Evolutionary conservation across 2,329 filamentous ascomycete genomes (phyloP).

Genomic region (Madurella fahalii): DNA sequence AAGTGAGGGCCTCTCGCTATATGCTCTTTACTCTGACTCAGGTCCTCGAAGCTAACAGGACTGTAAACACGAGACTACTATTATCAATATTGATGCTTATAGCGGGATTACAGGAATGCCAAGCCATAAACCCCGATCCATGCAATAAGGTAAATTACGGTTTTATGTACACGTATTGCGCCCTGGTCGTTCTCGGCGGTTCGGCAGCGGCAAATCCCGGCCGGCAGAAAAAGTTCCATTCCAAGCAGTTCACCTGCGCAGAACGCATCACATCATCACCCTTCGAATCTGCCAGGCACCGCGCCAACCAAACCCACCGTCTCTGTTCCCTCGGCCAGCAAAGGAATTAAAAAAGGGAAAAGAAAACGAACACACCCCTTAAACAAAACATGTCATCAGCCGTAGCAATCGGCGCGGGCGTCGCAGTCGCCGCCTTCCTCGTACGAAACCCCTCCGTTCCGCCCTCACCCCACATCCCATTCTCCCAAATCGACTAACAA

Average conservation of each 20-base stretch:
- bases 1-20: no score
- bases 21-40: no score
- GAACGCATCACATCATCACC: slow-evolving; percentile 5
- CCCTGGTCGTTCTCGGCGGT: no score
- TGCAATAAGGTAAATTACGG: not conserved
- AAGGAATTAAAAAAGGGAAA: no score
- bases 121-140: no score
- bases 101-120: no score
- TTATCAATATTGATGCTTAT: no score
- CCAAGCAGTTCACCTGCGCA: not conserved
- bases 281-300: slow-evolving; percentile 26
- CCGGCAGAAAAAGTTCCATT: slow-evolving; percentile 22
- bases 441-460: slow-evolving; percentile 34
- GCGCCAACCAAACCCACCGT: not conserved
- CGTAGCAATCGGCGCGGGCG: slow-evolving; percentile 55
- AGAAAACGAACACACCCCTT: no score
- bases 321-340: not conserved
- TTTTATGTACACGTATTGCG: not conserved
- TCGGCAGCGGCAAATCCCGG: slow-evolving; percentile 19
- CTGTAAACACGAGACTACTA: no score
- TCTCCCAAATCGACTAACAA: slow-evolving; percentile 16
- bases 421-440: slow-evolving; percentile 63
- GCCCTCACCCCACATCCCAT: no score
- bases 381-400: slow-evolving; percentile 52
- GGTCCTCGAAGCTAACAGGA: no score